Evolutionary conservation across 179 eudicot species (phyloP), one percentile per base, ranked within the genome.

Genomic region (Spergularia azorica): DNA sequence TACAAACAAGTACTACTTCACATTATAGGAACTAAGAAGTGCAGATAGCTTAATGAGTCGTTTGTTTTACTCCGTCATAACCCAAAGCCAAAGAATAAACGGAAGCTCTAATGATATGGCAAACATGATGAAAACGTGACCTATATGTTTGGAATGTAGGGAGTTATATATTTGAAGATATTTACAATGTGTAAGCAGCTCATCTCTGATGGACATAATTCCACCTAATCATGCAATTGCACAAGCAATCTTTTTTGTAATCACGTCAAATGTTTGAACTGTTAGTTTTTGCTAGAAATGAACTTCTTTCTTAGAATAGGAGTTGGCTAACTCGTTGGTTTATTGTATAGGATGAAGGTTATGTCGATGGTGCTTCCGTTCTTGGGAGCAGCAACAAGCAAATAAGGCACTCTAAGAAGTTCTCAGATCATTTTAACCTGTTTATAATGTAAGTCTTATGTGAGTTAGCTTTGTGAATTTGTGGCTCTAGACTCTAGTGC

Each of bases 291-390:
- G 66, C n/a, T 57, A 8, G 26, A 10, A 65, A 4, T 51, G 15
- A 18, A 13, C 1, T 0, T 80, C 48, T 17, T 13, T 7, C 12
- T 15, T 60, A 9, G 0, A 7, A 2, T 9, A 3, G 17, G 54
- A 65, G 13, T 48, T 21, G 39, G 16, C 32, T 54, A 61, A 56
- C 50, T 55, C 36, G 18, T 70, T 16, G 10, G 15, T 67, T 15
- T 71, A 48, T 77, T 18, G 36, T 76, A 71, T 71, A 92, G 97
- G 92, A 80, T 90, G 93, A 85, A 82, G 77, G 80, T 90, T 76
- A 70, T 92, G 80, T 86, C 88, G 67, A 26, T 26, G 32, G 67
- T 26, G 2, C 32, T 26, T 26, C 32, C 32, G 32, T 26, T 26
- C 32, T 26, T 26, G 32, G 2, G 86, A 68, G 64, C 83, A 79